phyloP scores from a whole-genome alignment of 2,329 filamentous ascomycete species.

The Myotisia sp. region DNA sequence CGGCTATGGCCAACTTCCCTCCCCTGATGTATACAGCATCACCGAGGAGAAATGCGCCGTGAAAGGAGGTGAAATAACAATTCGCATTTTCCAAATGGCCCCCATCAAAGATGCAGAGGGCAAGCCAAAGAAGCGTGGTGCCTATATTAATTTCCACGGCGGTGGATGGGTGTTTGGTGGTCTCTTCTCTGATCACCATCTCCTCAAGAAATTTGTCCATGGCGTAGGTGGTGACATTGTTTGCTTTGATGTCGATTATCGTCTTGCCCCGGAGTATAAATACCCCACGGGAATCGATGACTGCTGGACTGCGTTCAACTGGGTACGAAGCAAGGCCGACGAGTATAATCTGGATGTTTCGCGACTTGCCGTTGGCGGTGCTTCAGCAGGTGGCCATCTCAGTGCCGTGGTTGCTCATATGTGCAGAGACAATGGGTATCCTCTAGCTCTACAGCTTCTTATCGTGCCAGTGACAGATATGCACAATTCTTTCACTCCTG shows the following conservation, averaged over 20 bases:
- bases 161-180: constrained; percentile 33
- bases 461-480: constrained; percentile 26
- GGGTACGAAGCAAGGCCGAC: constrained; percentile 23
- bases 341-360: constrained; percentile 24
- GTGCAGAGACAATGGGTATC: constrained; percentile 25
- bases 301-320: constrained; percentile 28
- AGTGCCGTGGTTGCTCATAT: constrained; percentile 26
- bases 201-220: constrained; percentile 29
- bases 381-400: constrained; percentile 29
- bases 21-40: constrained; percentile 26
- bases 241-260: constrained; percentile 33
- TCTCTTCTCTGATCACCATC: constrained; percentile 25
- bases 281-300: constrained; percentile 28
- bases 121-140: constrained; percentile 21
- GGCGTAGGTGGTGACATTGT: constrained; percentile 26
- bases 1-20: constrained; percentile 25
- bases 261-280: constrained; percentile 26
- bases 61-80: constrained; percentile 25
- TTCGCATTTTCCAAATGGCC: constrained; percentile 29
- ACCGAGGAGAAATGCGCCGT: constrained; percentile 29
- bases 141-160: constrained; percentile 31
- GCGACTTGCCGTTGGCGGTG: constrained; percentile 26
- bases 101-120: constrained; percentile 16
- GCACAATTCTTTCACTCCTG: constrained; percentile 23
- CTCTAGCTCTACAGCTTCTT: constrained; percentile 25